Evolutionary conservation across 2,329 filamentous ascomycete genomes (phyloP), one percentile per base, ranked within the genome.

Genomic region (Fusarium sp.): DNA sequence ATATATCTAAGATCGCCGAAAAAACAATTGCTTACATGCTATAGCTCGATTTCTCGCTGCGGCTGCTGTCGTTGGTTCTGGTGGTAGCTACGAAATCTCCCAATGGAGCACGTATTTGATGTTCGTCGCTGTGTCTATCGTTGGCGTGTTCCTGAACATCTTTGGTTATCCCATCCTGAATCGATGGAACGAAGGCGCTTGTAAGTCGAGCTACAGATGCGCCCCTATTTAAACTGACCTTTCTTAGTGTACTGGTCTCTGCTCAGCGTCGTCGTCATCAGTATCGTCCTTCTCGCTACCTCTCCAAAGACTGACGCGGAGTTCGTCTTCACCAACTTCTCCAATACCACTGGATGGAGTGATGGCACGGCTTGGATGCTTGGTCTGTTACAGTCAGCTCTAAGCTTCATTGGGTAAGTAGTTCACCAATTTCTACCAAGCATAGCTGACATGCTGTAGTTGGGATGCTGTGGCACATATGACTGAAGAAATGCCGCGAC

Each of bases 361-460:
- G 82, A 85, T 65, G 85, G 84, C 8, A 78, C 85, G 14, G 79
- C 84, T 3, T 86, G 84, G 84, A 81, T 86, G 41, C 78, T 86
- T 3, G 84, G 84, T 2, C 76, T 86, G 11, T 78, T 86, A 3
- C 84, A 84, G 76, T 81, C 77, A 8, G 79, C 79, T 12, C 74
- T 80, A 3, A 78, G 77, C 54, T 77, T 81, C 41, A 80, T 79
- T 29, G 83, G 72, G 72, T 74, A 10, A n/a, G 66, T 44, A 27
- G 1, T 10, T 0, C 0, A 18, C 14, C 4, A 0, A 4, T 10
- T 8, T 3, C 1, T 14, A 14, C 3, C 3, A 21, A 7, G 1
- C 4, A 4, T 38, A 27, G 6, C 49, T 74, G 18, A 72, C 39
- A 27, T 3, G 15, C 2, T 14, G 21, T 10, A 74, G 82, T 16